These are phyloP conservation scores for Beauveria rudraprayagi DNA, from an alignment of 2,329 filamentous ascomycete genomes.

Conservation along the genomic window DNA sequence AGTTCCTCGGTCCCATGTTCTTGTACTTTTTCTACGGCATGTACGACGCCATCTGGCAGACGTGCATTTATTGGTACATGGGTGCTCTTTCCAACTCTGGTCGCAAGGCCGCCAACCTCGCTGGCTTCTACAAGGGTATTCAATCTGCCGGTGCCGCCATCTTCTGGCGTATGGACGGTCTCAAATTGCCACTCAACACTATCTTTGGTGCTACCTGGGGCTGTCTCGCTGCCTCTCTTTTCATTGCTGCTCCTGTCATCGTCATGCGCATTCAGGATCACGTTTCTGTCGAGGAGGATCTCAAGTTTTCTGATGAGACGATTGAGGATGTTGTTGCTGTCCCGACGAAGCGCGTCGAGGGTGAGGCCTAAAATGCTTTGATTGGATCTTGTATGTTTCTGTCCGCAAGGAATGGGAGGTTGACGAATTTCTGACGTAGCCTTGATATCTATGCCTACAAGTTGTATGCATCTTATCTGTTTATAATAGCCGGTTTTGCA, in stretches of 20 bases:
- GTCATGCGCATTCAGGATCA: slow-evolving; percentile 72
- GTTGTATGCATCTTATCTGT: slow-evolving; percentile 5
- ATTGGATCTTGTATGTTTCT: not conserved
- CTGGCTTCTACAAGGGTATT: slow-evolving; percentile 78
- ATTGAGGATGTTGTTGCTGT: slow-evolving; percentile 53
- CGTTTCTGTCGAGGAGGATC: slow-evolving; percentile 71
- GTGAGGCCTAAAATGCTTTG: not conserved
- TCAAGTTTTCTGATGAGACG: slow-evolving; percentile 80
- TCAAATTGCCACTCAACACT: slow-evolving; percentile 55
- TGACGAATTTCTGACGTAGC: slow-evolving; percentile 6
- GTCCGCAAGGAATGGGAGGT: not conserved
- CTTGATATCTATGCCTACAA: not conserved
- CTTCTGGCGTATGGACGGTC: slow-evolving; percentile 61
- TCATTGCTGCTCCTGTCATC: slow-evolving; percentile 74
- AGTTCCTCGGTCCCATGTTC: slow-evolving; percentile 55
- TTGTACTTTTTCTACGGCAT: slow-evolving; percentile 67
- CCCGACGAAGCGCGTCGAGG: not conserved
- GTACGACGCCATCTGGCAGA: slow-evolving; percentile 61
- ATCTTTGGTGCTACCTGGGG: slow-evolving; percentile 70
- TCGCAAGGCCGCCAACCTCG: slow-evolving; percentile 84
- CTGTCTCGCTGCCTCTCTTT: slow-evolving; percentile 61
- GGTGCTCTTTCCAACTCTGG: slow-evolving; percentile 87
- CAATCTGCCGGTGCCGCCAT: slow-evolving; percentile 81
- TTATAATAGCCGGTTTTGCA: slow-evolving; percentile 4
- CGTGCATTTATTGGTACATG: slow-evolving; percentile 64